These are phyloP conservation scores for Vitis cinerea DNA, from an alignment of 164 flowering plant genomes.

Conservation along the genomic window DNA sequence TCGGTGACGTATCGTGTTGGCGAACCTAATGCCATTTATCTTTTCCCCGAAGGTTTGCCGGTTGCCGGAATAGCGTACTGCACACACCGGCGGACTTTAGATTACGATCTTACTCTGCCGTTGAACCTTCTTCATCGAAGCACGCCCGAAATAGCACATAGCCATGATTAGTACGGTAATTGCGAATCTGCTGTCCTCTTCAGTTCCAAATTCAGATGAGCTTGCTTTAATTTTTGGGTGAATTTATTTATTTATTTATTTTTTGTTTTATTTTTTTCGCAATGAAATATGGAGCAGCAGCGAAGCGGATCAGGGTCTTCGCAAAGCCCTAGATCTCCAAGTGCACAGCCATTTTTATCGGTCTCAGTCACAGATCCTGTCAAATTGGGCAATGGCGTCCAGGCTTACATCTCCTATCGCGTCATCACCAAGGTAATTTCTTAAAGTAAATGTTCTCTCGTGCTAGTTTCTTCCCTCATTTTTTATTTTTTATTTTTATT, in stretches of 20 bases:
- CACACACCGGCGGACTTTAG: too few relatives aligned
- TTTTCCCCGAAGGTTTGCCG: too few relatives aligned
- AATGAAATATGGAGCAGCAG: slow-evolving; percentile 45
- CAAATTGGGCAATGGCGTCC: slow-evolving; percentile 96
- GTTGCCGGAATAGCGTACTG: too few relatives aligned
- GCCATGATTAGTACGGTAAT: slow-evolving; percentile 40
- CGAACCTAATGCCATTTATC: too few relatives aligned
- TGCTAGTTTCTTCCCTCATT: not conserved
- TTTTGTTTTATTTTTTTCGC: not conserved
- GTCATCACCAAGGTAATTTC: slow-evolving; percentile 84
- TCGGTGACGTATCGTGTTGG: too few relatives aligned
- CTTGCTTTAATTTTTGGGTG: not conserved
- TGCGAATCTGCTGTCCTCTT: slow-evolving; percentile 11
- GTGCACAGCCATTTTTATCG: slow-evolving; percentile 68
- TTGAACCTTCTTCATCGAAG: slow-evolving; percentile 5
- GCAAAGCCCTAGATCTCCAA: slow-evolving; percentile 89
- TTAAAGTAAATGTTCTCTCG: not conserved
- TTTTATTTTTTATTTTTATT: not conserved
- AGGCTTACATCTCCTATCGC: slow-evolving; percentile 92
- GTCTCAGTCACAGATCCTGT: slow-evolving; percentile 95
- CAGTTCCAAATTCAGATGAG: not conserved
- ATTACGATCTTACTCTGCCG: too few relatives aligned
- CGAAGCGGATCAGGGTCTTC: slow-evolving; percentile 57
- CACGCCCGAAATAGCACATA: not conserved
- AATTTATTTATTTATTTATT: not conserved